Conservation (phyloP, 345 rosid species). For the Moringa oleifera region DNA sequence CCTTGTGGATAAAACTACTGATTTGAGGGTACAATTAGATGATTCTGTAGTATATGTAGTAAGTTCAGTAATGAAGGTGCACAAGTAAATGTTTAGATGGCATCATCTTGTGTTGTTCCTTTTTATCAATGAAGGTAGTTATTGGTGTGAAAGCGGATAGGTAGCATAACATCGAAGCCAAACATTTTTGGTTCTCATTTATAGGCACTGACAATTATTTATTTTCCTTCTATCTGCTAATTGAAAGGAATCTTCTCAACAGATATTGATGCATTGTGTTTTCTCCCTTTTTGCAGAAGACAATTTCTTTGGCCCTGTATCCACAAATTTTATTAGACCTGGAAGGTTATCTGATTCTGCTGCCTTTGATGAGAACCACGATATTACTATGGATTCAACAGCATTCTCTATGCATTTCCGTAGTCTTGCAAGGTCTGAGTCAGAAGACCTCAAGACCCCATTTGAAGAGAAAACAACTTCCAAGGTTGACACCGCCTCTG, state of each 20-base stretch:
- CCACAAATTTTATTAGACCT: constrained; percentile 68
- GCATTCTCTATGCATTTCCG: constrained; percentile 87
- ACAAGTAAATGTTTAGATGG: no score
- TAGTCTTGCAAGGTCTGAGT: constrained; percentile 68
- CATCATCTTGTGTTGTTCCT: no score
- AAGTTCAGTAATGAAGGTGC: no score
- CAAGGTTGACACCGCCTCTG: constrained; percentile 31
- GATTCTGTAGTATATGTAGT: no score
- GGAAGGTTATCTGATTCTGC: constrained; percentile 62
- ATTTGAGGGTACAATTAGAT: no score
- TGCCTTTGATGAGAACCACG: constrained; percentile 65
- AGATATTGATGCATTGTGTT: constrained; percentile 15
- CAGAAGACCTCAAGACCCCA: constrained; percentile 57
- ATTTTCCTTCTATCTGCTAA: not conserved
- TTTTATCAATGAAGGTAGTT: not conserved
- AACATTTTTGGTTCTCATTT: not conserved
- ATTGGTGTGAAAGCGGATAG: not conserved
- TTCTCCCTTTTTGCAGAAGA: constrained; percentile 38
- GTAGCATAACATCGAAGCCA: not conserved
- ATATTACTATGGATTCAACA: constrained; percentile 89
- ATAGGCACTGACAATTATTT: not conserved
- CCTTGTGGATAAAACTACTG: no score
- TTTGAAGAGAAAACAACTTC: constrained; percentile 58
- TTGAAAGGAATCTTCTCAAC: not conserved
- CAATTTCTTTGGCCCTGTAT: constrained; percentile 84